These are phyloP conservation scores for Citrus inodora DNA, from an alignment of 345 rosid genomes.

Conservation along the genomic window DNA sequence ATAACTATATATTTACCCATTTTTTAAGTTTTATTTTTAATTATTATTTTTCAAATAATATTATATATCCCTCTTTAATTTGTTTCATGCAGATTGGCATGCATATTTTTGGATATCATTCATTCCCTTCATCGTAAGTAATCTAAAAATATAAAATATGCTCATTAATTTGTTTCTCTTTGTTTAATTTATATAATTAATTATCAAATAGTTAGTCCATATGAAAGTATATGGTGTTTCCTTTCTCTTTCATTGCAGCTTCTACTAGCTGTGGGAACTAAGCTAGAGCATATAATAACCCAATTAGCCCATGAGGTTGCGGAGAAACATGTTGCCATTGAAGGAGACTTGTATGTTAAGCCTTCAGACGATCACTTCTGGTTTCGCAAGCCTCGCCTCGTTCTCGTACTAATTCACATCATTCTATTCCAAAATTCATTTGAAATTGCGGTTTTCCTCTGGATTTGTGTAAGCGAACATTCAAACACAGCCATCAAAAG, in stretches of 20 bases:
- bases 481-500: background rate
- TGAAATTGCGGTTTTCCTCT: constrained; percentile 15
- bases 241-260: background rate
- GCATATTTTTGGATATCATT: constrained; percentile 74
- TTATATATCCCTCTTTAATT: no score
- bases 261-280: constrained; percentile 10
- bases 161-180: no score
- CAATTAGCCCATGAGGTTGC: constrained; percentile 12
- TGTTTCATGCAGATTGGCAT: constrained; percentile 74
- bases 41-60: no score
- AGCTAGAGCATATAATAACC: constrained; percentile 14
- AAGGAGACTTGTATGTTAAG: constrained; percentile 11
- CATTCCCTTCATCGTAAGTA: constrained; percentile 67
- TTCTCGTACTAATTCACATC: constrained; percentile 8
- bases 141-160: background rate
- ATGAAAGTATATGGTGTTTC: no score
- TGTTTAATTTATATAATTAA: no score
- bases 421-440: constrained; percentile 15
- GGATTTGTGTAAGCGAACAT: constrained; percentile 8
- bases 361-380: constrained; percentile 21
- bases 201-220: no score
- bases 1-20: no score
- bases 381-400: constrained; percentile 1
- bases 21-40: no score
- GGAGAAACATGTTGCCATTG: constrained; percentile 10